Base-by-base conservation (phyloP, 1,284 basidiomycete genomes). In the Tilletia walkeri region DNA sequence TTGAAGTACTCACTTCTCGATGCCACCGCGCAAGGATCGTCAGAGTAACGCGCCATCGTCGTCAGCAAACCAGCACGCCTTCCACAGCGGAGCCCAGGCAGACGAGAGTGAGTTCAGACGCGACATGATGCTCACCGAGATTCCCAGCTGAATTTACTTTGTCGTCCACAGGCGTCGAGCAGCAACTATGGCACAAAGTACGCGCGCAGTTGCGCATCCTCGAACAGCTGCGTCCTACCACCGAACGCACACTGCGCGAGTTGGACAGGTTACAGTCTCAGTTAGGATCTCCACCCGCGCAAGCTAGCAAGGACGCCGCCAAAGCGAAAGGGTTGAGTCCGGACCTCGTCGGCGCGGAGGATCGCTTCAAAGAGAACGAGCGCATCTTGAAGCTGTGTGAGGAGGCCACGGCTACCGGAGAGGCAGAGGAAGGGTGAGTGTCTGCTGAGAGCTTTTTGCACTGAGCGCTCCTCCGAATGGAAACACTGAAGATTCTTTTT, bases 141-240 rank as follows among this genome's bases (percentile, higher is more conserved):
- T 16, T 16, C n/a, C 65, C 14, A 30, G 14, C 49, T 41, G 24
- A n/a, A n/a, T n/a, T n/a, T n/a, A n/a, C n/a, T n/a, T n/a, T n/a
- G n/a, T n/a, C n/a, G n/a, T n/a, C n/a, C n/a, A 20, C 36, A 61
- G 56, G 18, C 24, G 30, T 61, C 30, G 81, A 82, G 69, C 70
- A 78, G 24, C 81, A 82, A 53, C 72, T 82, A 4, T 82, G 81
- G 81, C 77, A 81, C 63, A 70, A 70, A 0, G 78, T 82, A 4
- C 69, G 78, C 4, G 72, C 74, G 18, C 76, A 82, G 49, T 72
- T 82, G 1, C 73, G 76, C 38, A 71, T 73, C 3, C 72, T 82
- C 47, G 78, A 82, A 65, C 76, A 74, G 68, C 73, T 79, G 18
- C 75, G 77, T 61, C 56, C 56, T 5, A 38, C 56, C 48, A 36